Base-by-base conservation (phyloP, 140 eudicot genomes). In the Anethum foeniculum region DNA sequence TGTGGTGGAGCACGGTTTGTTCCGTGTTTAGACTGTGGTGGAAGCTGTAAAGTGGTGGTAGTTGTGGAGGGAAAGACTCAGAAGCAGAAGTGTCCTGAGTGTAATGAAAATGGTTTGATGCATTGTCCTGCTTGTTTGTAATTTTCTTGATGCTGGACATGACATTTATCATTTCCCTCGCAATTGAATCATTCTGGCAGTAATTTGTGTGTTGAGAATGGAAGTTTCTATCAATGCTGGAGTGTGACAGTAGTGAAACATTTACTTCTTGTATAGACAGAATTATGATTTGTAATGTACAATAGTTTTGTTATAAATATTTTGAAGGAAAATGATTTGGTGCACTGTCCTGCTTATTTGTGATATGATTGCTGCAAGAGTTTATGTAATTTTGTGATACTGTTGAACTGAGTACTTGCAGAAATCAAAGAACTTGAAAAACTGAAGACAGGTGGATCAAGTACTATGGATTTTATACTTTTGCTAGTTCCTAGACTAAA, bases 1-100 rank as follows among this genome's bases (percentile, higher is more conserved):
- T 94, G 98, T 7, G 98, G 98, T 5, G 98, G 98, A 16, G 94
- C 92, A 0, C 84, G 98, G 84, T 94, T 94, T 36, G 94, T 94
- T 76, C 98, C 98, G 18, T 94, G 98, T 82, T 82, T 90, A 84
- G 97, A 88, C 46, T 94, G 98, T 19, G 97, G 98, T 0, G 98
- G 98, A 62, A 94, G 98, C 82, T 92, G 98, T 78, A 94, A 90
- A 78, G 84, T 92, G 16, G 87, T 85, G 81, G 93, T 89, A 23
- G 96, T 80, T 10, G 93, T 60, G 27, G 79, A 82, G 15, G 79
- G 79, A 16, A 75, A 47, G 27, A 30, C 79, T 47, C 64, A 75
- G 51, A 89, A 82, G 76, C 93, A 90, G 83, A 90, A 96, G 48
- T 94, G 98, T 51, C 90, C 90, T 0, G 90, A 86, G 65, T 94